Percentiles rank a stretch among this genome's conserved stretches.
Conservation (phyloP, 2,329 filamentous ascomycete species). For the Nemania sp. region DNA sequence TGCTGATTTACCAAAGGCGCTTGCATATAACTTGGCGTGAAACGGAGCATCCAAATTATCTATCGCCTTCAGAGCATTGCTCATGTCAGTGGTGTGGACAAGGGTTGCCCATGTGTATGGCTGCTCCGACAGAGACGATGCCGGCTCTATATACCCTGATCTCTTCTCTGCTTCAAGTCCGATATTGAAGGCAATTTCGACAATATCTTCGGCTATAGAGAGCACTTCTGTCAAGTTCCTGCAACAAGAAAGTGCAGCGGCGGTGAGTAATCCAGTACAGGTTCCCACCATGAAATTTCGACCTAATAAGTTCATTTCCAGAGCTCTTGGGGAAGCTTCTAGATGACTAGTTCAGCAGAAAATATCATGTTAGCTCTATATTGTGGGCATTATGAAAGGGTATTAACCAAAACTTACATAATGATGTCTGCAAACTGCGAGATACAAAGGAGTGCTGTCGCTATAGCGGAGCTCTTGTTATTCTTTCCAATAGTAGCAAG, state of each 20-base stretch:
- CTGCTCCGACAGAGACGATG: not conserved
- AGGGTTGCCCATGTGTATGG: slow-evolving; percentile 24
- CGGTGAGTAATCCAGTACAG: slow-evolving; percentile 18
- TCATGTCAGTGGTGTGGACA: not conserved
- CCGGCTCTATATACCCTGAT: not conserved
- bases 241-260: slow-evolving; percentile 25
- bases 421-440: slow-evolving; percentile 17
- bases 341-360: slow-evolving; percentile 3
- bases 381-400: not conserved
- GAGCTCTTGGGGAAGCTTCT: slow-evolving; percentile 39
- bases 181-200: slow-evolving; percentile 25
- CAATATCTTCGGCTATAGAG: slow-evolving; percentile 17
- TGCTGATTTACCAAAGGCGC: slow-evolving; percentile 12
- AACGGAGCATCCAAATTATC: not conserved
- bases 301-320: not conserved
- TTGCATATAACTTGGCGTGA: slow-evolving; percentile 17
- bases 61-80: not conserved
- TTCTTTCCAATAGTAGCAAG: not conserved
- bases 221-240: slow-evolving; percentile 25
- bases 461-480: no score
- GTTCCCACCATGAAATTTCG: slow-evolving; percentile 16
- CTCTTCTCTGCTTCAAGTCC: slow-evolving; percentile 21
- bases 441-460: slow-evolving; percentile 7
- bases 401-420: slow-evolving; percentile 8
- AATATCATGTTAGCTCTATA: not conserved